phyloP scores from a whole-genome alignment of 805 yeast species.

The Barnettozyma botsteinii region DNA sequence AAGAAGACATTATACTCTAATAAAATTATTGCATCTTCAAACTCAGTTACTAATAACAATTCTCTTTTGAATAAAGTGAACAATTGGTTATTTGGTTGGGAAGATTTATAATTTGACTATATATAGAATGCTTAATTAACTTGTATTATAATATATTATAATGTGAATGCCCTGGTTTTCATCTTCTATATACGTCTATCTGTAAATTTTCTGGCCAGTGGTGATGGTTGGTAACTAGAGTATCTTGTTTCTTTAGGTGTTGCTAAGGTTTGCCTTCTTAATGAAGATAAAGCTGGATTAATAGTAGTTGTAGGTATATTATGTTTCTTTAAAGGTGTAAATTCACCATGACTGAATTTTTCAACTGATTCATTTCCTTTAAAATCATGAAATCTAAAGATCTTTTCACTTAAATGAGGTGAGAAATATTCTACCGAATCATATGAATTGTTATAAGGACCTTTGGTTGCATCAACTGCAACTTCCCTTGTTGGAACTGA shows the following conservation, averaged over 20 bases:
- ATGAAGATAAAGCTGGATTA: slow-evolving; percentile 8
- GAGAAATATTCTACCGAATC: slow-evolving; percentile 27
- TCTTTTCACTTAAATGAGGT: slow-evolving; percentile 29
- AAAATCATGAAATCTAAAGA: slow-evolving; percentile 47
- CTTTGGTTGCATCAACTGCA: slow-evolving; percentile 49
- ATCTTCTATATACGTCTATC: not conserved
- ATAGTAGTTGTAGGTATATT: not conserved
- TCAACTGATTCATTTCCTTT: slow-evolving; percentile 28
- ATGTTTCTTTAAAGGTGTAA: slow-evolving; percentile 25
- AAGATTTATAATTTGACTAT: slow-evolving; percentile 38
- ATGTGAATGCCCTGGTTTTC: too few relatives aligned
- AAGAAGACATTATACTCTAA: slow-evolving; percentile 19
- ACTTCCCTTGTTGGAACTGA: slow-evolving; percentile 52
- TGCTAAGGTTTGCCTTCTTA: slow-evolving; percentile 8
- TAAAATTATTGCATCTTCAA: slow-evolving; percentile 12
- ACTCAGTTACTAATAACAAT: slow-evolving; percentile 14
- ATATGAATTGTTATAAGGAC: slow-evolving; percentile 20
- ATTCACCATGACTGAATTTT: slow-evolving; percentile 27
- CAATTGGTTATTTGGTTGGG: slow-evolving; percentile 53
- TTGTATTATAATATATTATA: not conserved
- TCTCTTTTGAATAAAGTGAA: slow-evolving; percentile 31
- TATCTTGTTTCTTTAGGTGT: slow-evolving; percentile 15
- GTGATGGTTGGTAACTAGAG: slow-evolving; percentile 20
- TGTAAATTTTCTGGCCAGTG: slow-evolving; percentile 16
- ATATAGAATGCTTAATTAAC: not conserved